Evolutionary conservation across 768 basidiomycete genomes (phyloP), one percentile per base, ranked within the genome.

Genomic region (Suillus subluteus): DNA sequence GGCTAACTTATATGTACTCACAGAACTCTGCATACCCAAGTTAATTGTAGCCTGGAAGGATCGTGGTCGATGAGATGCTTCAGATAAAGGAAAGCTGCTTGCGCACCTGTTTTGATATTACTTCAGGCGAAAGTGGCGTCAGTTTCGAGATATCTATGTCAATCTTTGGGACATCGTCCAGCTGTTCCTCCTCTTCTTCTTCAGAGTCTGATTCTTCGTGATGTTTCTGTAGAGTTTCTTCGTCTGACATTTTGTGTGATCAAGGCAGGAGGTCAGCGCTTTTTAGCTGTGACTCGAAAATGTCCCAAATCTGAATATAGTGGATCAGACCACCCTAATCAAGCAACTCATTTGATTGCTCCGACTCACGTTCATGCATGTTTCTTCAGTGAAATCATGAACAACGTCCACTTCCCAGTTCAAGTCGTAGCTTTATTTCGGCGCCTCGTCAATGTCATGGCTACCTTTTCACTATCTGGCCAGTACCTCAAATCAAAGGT

Each of bases 31-130:
- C 72, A 43, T 67, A 95, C 96, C 96, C 73, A 96, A 82, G 80
- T 96, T 96, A 71, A 97, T 96, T 16, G 97, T 98, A 37, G 96
- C 97, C 92, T 98, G 77, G 61, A 35, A n/a, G 40, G 43, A 66
- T 30, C 62, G 61, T 62, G 67, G 18, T 38, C 26, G 59, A 62
- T 63, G 50, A 23, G 38, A 2, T 16, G 30, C 26, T 4, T 9
- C 56, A 54, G 23, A 61, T 32, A 6, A 13, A 32, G 41, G 2
- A 23, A 8, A 73, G 26, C 32, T 5, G 11, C 1, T n/a, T 26
- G 69, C 89, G 73, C 71, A 93, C 94, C 82, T 95, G 93, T 85
- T 94, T 95, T 69, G 92, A 92, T 75, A 95, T 95, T 71, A 95
- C 93, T 75, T 95, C 88, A 40, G 94, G 94, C 18, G 92, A 94